Evolutionary conservation across 805 yeast genomes (phyloP).

Genomic region (Candida argentea): DNA sequence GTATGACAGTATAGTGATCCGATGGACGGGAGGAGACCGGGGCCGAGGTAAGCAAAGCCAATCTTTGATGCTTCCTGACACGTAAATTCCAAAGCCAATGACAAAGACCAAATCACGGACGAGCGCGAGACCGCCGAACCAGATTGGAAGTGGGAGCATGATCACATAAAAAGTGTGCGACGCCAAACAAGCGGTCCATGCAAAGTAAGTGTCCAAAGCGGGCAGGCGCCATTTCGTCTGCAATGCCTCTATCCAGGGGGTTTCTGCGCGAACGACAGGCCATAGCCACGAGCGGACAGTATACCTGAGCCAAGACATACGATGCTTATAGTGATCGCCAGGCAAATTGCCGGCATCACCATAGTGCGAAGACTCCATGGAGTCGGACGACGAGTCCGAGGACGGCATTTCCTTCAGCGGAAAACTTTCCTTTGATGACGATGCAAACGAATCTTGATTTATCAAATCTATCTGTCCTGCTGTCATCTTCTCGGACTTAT

Average conservation of each 20-base stretch:
- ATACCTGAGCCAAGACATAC: slow-evolving; percentile 48
- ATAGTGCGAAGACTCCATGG: not conserved
- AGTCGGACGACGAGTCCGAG: too few relatives aligned
- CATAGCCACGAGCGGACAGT: slow-evolving; percentile 41
- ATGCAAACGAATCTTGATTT: too few relatives aligned
- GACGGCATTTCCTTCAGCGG: too few relatives aligned
- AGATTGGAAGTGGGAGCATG: slow-evolving; percentile 74
- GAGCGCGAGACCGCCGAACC: slow-evolving; percentile 58
- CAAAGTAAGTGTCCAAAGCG: slow-evolving; percentile 61
- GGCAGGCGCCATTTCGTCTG: slow-evolving; percentile 45
- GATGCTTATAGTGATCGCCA: slow-evolving; percentile 50
- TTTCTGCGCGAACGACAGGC: slow-evolving; percentile 55
- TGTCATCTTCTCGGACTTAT: too few relatives aligned
- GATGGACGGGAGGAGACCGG: slow-evolving; percentile 77
- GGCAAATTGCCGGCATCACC: slow-evolving; percentile 71
- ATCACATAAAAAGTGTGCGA: slow-evolving; percentile 90
- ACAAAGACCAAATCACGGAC: slow-evolving; percentile 53
- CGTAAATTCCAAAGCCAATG: slow-evolving; percentile 59
- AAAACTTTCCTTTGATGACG: too few relatives aligned
- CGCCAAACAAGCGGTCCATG: slow-evolving; percentile 82
- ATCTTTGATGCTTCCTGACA: slow-evolving; percentile 74
- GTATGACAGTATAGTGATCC: slow-evolving; percentile 85
- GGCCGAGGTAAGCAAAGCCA: slow-evolving; percentile 88
- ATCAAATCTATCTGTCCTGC: too few relatives aligned
- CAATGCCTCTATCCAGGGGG: slow-evolving; percentile 42